These are phyloP conservation scores for Candida orba DNA, from an alignment of 805 yeast genomes.

Conservation along the genomic window DNA sequence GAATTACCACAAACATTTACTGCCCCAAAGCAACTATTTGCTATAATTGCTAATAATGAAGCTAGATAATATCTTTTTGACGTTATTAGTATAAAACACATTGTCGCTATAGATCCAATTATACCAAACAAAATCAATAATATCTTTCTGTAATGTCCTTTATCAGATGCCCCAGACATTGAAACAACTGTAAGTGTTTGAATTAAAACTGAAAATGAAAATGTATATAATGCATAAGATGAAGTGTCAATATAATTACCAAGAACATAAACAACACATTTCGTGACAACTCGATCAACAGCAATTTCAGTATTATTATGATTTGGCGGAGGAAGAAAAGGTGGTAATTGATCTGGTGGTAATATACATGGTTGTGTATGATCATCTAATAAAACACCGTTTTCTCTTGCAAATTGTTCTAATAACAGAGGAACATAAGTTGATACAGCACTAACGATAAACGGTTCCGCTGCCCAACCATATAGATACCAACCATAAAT, in stretches of 20 bases:
- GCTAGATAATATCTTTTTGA: conserved; percentile 43
- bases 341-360: conserved; percentile 26
- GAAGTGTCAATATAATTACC: conserved; percentile 58
- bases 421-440: conserved; percentile 68
- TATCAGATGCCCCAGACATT: conserved; percentile 65
- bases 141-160: conserved; percentile 53
- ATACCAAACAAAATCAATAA: conserved; percentile 50
- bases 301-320: conserved; percentile 7
- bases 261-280: conserved; percentile 43
- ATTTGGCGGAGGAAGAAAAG: conserved; percentile 28
- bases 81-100: conserved; percentile 33
- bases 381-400: conserved; percentile 58
- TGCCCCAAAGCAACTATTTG: conserved; percentile 69
- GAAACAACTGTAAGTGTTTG: conserved; percentile 67
- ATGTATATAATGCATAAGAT: conserved; percentile 66
- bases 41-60: conserved; percentile 47
- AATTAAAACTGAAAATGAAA: conserved; percentile 62
- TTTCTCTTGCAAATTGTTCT: conserved; percentile 65
- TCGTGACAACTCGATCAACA: conserved; percentile 10
- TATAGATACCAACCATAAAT: conserved; percentile 64
- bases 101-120: conserved; percentile 50
- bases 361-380: conserved; percentile 47
- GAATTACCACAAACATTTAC: conserved; percentile 78
- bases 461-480: conserved; percentile 75
- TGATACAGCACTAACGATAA: conserved; percentile 70